Conservation (phyloP, 371 early-diverging fungal genomes). For the Haplosporangium sp. region DNA sequence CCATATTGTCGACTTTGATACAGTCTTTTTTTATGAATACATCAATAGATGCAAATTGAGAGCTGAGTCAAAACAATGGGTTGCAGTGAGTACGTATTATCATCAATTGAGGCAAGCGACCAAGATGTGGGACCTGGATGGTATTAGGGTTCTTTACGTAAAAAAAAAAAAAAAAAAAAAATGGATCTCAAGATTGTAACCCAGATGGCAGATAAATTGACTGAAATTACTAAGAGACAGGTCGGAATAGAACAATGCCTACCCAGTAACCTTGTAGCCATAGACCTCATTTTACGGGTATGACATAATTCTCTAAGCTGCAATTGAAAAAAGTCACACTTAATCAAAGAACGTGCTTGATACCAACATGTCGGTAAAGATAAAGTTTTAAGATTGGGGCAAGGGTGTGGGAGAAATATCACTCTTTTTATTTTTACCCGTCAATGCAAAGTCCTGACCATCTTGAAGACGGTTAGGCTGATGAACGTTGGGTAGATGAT, state of each 20-base stretch:
- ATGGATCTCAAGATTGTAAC: background rate
- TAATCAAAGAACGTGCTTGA: no score
- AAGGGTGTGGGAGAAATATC: no score
- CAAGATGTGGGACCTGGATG: background rate
- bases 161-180: background rate
- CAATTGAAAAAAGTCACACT: no score
- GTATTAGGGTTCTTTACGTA: background rate
- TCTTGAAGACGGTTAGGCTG: no score
- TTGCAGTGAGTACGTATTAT: background rate
- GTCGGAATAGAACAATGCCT: background rate
- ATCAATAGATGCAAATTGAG: background rate
- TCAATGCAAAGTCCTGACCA: no score
- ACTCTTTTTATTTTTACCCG: no score
- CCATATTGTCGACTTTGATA: background rate
- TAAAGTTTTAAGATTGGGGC: no score
- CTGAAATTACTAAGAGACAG: no score
- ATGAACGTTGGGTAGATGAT: no score
- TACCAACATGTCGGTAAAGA: no score
- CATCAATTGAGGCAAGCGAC: background rate
- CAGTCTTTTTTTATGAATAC: no score
- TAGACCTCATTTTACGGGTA: background rate
- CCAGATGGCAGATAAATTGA: no score
- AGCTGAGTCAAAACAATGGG: background rate
- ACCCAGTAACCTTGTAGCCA: background rate
- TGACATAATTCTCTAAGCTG: background rate